These are phyloP conservation scores for Hamamelis virginiana DNA, from an alignment of 164 flowering plant genomes.

Conservation along the genomic window DNA sequence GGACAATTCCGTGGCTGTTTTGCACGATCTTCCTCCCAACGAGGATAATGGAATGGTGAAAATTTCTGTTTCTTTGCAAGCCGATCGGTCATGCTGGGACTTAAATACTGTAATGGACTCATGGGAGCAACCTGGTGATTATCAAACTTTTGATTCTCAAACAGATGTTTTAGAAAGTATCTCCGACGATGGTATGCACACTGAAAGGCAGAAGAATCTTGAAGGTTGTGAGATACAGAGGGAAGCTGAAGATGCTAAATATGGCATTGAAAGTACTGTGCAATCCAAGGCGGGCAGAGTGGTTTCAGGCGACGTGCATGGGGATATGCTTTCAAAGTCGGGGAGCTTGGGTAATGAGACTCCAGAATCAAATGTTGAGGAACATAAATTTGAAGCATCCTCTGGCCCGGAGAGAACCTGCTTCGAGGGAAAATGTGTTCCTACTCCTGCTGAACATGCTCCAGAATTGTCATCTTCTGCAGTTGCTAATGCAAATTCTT, in stretches of 20 bases:
- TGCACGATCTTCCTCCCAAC: slow-evolving; percentile 11
- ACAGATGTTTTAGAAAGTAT: slow-evolving; percentile 2
- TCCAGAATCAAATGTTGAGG: slow-evolving; percentile 4
- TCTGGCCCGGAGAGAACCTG: neutral
- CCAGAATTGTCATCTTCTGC: neutral
- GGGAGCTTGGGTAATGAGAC: neutral
- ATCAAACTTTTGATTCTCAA: slow-evolving; percentile 19
- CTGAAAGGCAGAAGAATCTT: slow-evolving; percentile 6
- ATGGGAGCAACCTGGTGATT: slow-evolving; percentile 51
- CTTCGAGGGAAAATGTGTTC: slow-evolving; percentile 9
- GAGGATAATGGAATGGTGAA: slow-evolving; percentile 15
- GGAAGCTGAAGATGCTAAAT: neutral
- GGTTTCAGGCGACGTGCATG: slow-evolving; percentile 8
- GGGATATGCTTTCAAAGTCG: neutral
- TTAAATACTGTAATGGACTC: slow-evolving; percentile 63
- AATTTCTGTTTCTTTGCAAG: slow-evolving; percentile 27
- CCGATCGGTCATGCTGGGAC: slow-evolving; percentile 64
- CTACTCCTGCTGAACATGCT: slow-evolving; percentile 10
- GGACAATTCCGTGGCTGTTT: slow-evolving; percentile 4
- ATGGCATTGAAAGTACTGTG: neutral
- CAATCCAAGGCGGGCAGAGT: neutral
- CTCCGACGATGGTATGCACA: neutral
- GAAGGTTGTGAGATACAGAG: slow-evolving; percentile 12
- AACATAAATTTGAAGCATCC: slow-evolving; percentile 7
- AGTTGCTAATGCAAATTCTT: neutral